Evolutionary conservation across 345 rosid species (phyloP).

Genomic region (Eucalyptus curtisii): DNA sequence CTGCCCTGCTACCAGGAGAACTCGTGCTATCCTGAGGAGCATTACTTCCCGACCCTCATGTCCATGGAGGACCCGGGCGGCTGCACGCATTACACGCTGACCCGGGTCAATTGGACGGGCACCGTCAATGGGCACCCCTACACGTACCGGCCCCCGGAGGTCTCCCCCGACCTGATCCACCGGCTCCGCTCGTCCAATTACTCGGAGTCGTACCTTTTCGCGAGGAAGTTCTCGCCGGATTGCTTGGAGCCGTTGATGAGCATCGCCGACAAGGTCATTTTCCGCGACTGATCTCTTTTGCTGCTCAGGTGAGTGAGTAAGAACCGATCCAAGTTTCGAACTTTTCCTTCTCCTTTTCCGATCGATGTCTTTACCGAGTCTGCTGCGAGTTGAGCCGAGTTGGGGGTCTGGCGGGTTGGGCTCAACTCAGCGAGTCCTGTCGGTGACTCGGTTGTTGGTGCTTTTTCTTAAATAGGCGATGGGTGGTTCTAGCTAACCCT

Average conservation of each 20-base stretch:
- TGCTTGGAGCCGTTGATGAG: slow-evolving; percentile 70
- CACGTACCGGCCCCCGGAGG: slow-evolving; percentile 46
- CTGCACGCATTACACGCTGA: slow-evolving; percentile 55
- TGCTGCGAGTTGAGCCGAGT: neutral
- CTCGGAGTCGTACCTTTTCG: slow-evolving; percentile 72
- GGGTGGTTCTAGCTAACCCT: neutral
- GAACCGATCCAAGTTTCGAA: neutral
- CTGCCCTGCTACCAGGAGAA: slow-evolving; percentile 61
- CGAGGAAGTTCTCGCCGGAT: slow-evolving; percentile 87
- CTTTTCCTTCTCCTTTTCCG: neutral
- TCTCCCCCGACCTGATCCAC: slow-evolving; percentile 40
- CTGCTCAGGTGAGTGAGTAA: slow-evolving; percentile 23
- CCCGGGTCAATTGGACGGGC: slow-evolving; percentile 90
- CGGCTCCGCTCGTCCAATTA: slow-evolving; percentile 50
- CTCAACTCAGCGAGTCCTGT: neutral
- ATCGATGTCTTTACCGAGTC: neutral
- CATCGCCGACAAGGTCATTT: slow-evolving; percentile 63
- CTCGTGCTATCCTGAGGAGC: slow-evolving; percentile 94
- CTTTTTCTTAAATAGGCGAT: neutral
- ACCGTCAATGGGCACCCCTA: slow-evolving; percentile 80
- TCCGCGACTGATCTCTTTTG: slow-evolving; percentile 45
- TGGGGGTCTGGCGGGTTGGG: neutral
- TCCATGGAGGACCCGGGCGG: slow-evolving; percentile 74
- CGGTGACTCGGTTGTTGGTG: neutral
- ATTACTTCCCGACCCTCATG: slow-evolving; percentile 84